Conservation (phyloP, 805 yeast genomes). For the Lipomyces spencermartinsiae region DNA sequence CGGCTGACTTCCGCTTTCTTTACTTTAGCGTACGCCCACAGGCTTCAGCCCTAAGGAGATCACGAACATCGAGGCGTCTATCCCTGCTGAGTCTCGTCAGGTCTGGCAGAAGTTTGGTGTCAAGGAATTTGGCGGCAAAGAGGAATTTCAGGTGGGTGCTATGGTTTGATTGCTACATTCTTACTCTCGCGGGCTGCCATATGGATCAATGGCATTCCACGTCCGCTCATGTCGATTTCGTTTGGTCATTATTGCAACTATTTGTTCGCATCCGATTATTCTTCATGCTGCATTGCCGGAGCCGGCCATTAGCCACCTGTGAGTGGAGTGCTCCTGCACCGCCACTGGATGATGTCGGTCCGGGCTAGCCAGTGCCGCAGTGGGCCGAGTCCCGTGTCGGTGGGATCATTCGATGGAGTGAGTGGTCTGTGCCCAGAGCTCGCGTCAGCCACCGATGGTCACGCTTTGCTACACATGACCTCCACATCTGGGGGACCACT, state of each 20-base stretch:
- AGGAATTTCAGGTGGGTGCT: constrained; percentile 53
- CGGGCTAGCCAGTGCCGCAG: neutral
- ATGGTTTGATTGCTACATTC: neutral
- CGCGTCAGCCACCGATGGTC: neutral
- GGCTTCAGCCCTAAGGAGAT: constrained; percentile 93
- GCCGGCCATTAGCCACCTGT: no score
- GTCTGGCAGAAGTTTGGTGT: constrained; percentile 77
- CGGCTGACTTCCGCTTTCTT: neutral
- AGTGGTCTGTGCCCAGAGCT: neutral
- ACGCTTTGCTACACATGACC: neutral
- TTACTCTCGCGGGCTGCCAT: neutral
- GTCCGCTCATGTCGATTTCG: neutral
- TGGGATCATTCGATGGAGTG: neutral
- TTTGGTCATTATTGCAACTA: no score
- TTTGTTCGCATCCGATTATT: no score
- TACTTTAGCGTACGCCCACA: constrained; percentile 69
- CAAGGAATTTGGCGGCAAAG: constrained; percentile 55
- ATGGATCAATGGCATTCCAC: constrained; percentile 1
- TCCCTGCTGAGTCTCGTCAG: constrained; percentile 78
- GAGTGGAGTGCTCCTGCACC: no score
- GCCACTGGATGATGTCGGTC: no score
- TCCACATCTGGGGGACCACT: neutral
- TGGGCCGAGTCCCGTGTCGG: neutral
- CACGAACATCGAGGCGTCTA: constrained; percentile 76
- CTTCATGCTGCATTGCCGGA: no score